These are phyloP conservation scores for Geranium brycei DNA, from an alignment of 345 rosid genomes.

Conservation along the genomic window DNA sequence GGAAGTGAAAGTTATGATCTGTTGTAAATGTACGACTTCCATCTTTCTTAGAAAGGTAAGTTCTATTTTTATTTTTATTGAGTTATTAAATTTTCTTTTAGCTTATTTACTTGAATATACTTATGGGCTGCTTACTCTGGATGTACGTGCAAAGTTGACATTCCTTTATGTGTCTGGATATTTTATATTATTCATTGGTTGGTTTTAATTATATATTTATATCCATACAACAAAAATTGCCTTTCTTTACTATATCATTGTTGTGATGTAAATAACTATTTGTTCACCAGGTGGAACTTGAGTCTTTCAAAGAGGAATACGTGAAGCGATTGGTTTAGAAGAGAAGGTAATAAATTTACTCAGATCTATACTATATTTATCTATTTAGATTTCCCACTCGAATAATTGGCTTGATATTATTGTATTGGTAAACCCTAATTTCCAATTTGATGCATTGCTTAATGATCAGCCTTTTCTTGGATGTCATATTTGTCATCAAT, in stretches of 20 bases:
- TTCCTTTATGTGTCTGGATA: not conserved
- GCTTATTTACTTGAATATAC: not conserved
- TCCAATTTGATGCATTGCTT: no score
- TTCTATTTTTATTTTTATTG: no score
- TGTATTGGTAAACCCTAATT: no score
- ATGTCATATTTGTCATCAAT: not conserved
- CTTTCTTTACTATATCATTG: not conserved
- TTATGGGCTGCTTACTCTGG: not conserved
- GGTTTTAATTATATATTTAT: not conserved
- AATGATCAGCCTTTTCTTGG: no score
- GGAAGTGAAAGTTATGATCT: not conserved
- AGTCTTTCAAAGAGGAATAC: conserved; percentile 55
- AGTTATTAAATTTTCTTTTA: no score
- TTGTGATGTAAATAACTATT: not conserved
- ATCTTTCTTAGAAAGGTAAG: not conserved
- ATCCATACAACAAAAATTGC: not conserved
- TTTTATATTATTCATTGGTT: not conserved
- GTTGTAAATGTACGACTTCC: not conserved
- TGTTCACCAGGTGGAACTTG: conserved; percentile 64
- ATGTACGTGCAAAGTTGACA: not conserved
- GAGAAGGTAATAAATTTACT: conserved; percentile 58
- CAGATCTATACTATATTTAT: not conserved
- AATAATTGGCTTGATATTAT: not conserved
- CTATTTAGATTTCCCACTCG: not conserved
- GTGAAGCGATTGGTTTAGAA: conserved; percentile 86